phyloP scores from a whole-genome alignment of 345 rosid species.

The Heritiera fomes region DNA sequence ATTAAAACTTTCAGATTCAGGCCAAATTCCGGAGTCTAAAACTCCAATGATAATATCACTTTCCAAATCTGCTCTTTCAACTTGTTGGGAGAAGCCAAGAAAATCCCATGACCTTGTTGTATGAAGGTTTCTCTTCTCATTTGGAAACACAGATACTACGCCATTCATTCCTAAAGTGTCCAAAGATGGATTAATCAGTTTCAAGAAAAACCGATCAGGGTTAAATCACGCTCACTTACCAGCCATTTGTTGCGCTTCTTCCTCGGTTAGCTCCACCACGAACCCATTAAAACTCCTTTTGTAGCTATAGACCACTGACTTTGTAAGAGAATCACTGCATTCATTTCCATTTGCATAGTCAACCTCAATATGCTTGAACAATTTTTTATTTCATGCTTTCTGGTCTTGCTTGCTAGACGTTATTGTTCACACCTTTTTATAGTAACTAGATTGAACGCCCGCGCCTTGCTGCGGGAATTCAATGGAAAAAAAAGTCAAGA shows the following conservation, averaged over 20 bases:
- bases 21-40: constrained; percentile 59
- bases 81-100: constrained; percentile 47
- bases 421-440: too few species aligned
- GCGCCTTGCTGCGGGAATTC: too few species aligned
- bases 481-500: too few species aligned
- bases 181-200: not conserved
- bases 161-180: constrained; percentile 39
- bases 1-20: constrained; percentile 45
- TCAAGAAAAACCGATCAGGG: not conserved
- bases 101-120: constrained; percentile 63
- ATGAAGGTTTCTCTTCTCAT: constrained; percentile 41
- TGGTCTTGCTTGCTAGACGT: not conserved
- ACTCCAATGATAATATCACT: constrained; percentile 47
- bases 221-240: constrained; percentile 20
- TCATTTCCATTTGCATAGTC: not conserved
- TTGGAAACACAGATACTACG: constrained; percentile 58
- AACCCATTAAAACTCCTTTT: constrained; percentile 54
- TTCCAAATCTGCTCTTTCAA: constrained; percentile 35
- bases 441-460: too few species aligned
- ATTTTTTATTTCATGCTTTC: not conserved
- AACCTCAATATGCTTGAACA: not conserved
- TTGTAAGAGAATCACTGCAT: constrained; percentile 28
- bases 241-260: constrained; percentile 35
- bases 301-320: constrained; percentile 46
- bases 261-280: constrained; percentile 41